Base-by-base conservation (phyloP, 768 basidiomycete genomes). In the Rubroboletus pulcherrimus region DNA sequence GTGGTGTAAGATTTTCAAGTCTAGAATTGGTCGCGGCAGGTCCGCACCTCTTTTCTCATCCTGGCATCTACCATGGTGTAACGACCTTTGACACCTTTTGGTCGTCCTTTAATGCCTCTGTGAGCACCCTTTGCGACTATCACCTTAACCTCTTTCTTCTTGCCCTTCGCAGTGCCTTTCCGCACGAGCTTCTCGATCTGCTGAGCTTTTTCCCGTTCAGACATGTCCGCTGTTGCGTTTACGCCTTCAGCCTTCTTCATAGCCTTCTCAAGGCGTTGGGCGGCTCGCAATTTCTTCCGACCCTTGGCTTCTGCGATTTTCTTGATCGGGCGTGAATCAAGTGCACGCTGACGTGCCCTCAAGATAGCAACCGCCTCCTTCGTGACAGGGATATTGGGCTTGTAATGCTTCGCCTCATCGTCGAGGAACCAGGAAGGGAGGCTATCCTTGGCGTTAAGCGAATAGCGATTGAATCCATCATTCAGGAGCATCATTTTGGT, bases 291-390 rank as follows among this genome's bases (percentile, higher is more conserved):
- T 75, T 98, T 98, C 75, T 99, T 99, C 58, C 97, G 83, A 30
- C 93, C 94, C 72, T 98, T 98, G 14, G 97, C 97, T 74, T 98
- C 97, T 9, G 96, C 97, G 7, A 98, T 83, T 78, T 99, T 99
- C 77, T 97, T 98, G 75, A 99, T 98, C 17, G 97, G 97, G 26
- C 97, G 85, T 1, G 96, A 93, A 68, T 99, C 94, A 47, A 99
- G 77, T 14, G 93, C 91, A 12, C 96, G 88, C 73, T 95, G 91
- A 72, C 91, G 93, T 21, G 89, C 91, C 31, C 90, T 85, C 31
- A 99, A 78, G 10, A 84, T 86, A 47, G 81, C 80, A 53, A 98
- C 78, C 10, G 97, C 97, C 70, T 98, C 97, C 71, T 96, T 98
- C 0, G 95, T 98, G 53, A 98, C 80, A n/a, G 97, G 97, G 44